Evolutionary conservation across 805 yeast species (phyloP), one percentile per base, ranked within the genome.

Genomic region (Wickerhamomyces queroliae): DNA sequence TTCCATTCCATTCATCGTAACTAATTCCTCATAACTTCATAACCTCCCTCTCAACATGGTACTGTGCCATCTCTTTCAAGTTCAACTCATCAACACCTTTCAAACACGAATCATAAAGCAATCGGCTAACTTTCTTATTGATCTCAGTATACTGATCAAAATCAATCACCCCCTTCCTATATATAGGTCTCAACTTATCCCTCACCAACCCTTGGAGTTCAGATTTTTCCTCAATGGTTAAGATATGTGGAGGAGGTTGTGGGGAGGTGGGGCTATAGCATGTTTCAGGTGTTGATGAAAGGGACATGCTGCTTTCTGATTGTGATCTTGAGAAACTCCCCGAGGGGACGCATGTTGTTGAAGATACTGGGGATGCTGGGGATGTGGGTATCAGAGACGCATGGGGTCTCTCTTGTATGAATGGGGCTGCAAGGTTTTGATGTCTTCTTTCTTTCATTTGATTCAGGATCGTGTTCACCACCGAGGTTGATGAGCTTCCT

Each of bases 121-220:
- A 62, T 38, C 86, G 66, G 12, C 90, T 81, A 6, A 83, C 78
- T 3, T 61, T 61, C 60, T 74, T 76, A 59, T 85, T 85, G 39
- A 84, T 68, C 13, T 56, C 57, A 3, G 87, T 81, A 53, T 80
- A 86, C 37, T 65, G 64, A 4, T 62, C 62, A 22, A 61, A 62
- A 23, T 48, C 56, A 4, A 67, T 47, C 2, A 41, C 41, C 1
- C 63, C 63, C 4, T 61, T 58, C 15, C 62, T 57, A 50, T 76
- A 78, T 21, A 70, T 56, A 2, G 76, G 74, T 36, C 77, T 63
- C 35, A 85, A 53, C 16, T 63, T 66, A 16, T 69, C 63, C 30
- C 87, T 61, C 10, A 85, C 79, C 24, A 76, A 59, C 17, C 62
- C 64, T 53, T 84, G 93, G 13, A 85, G 70, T 25, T 63, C 58